Evolutionary conservation across 441 rosid genomes (phyloP).

Genomic region (Arabidopsis hybrid): DNA sequence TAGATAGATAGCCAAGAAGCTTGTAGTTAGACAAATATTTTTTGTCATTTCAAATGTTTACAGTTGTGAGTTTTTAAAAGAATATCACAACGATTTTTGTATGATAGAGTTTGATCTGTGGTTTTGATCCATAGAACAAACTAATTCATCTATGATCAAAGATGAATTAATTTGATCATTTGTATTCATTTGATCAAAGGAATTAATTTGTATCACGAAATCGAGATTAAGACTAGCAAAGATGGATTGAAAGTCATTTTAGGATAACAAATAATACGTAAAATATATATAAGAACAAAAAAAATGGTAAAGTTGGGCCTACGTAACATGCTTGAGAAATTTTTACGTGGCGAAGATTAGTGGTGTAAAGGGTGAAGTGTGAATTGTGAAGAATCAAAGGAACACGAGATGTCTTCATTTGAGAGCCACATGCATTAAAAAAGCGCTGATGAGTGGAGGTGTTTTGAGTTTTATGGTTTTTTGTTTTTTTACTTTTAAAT

Average conservation of each 20-base stretch:
- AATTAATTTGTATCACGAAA: background rate
- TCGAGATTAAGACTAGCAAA: background rate
- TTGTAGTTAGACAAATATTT: too few relatives aligned
- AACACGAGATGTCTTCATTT: constrained; percentile 42
- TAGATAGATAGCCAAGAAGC: background rate
- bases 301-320: background rate
- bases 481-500: constrained; percentile 16
- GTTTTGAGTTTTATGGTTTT: background rate
- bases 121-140: background rate
- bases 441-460: constrained; percentile 15
- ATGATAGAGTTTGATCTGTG: background rate
- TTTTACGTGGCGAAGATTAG: constrained; percentile 35
- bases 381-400: constrained; percentile 26
- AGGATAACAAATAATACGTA: constrained; percentile 2
- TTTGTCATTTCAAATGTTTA: background rate
- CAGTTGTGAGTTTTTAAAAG: background rate
- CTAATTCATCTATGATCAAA: too few relatives aligned
- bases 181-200: too few relatives aligned
- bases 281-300: background rate
- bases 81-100: background rate
- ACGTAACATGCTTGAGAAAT: background rate
- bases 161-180: too few relatives aligned
- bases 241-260: constrained; percentile 1
- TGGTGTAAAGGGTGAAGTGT: constrained; percentile 23
- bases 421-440: constrained; percentile 39